Conservation (phyloP, 345 rosid genomes). For the Citrus medica region DNA sequence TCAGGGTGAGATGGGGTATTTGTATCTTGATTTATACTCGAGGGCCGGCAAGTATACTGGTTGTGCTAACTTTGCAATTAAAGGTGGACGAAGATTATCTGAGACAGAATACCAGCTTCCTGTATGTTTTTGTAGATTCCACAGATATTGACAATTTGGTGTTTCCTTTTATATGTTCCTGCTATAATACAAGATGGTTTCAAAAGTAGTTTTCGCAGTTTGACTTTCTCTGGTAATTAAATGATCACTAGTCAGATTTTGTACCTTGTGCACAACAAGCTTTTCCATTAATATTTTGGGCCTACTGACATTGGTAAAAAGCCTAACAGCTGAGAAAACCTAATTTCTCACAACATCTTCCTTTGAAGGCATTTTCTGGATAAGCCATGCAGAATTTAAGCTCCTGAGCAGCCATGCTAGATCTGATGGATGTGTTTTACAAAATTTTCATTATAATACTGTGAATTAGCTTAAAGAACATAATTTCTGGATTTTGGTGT, state of each 20-base stretch:
- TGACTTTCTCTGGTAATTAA: neutral
- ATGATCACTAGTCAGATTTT: neutral
- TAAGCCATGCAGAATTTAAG: neutral
- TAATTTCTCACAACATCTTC: neutral
- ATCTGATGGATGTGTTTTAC: neutral
- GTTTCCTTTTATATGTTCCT: neutral
- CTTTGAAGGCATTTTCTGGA: neutral
- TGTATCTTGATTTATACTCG: slow-evolving; percentile 84
- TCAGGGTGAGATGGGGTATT: slow-evolving; percentile 89
- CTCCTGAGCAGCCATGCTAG: neutral
- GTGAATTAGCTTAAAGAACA: neutral
- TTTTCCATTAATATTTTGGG: neutral
- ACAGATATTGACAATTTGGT: slow-evolving; percentile 2
- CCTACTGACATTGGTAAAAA: neutral
- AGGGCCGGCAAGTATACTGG: slow-evolving; percentile 91
- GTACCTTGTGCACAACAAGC: neutral
- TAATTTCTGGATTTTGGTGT: neutral
- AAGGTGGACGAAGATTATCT: slow-evolving; percentile 83
- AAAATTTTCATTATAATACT: neutral
- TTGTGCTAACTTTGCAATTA: slow-evolving; percentile 94
- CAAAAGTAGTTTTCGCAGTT: neutral
- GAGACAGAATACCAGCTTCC: slow-evolving; percentile 90
- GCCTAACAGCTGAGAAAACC: neutral
- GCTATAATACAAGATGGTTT: neutral
- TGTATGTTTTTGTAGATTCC: slow-evolving; percentile 40